Base-by-base conservation (phyloP, 2,329 filamentous ascomycete species). In the Fusarium nanum region DNA sequence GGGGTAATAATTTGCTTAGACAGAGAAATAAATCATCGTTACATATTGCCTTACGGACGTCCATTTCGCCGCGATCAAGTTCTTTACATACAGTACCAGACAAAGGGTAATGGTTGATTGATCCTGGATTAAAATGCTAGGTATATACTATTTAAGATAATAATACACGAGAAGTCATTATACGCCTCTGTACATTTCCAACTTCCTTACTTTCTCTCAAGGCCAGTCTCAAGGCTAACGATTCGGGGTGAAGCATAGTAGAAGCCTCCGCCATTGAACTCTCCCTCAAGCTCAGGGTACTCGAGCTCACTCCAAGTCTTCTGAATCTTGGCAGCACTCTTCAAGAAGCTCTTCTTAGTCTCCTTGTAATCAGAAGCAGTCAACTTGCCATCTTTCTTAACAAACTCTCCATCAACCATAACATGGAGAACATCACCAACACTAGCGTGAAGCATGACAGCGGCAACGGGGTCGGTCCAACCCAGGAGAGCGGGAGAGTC, bases 401-500 rank as follows among this genome's bases (percentile, higher is more conserved):
- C 54, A 41, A 70, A 67, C 3, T 60, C 30, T 12, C 67, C 67
- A 12, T 83, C 81, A 0, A 88, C 82, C 12, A 86, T 61, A 1
- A 88, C 86, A 53, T 84, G 79, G 56, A 82, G 74, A 25, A 89
- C 78, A 60, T 89, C 86, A 0, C 83, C 85, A 6, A 86, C 81
- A 56, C 81, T 84, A 1, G 85, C 82, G 61, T 89, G 87, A 37
- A 89, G 76, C 27, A 89, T 83, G 2, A 89, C 78, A 0, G 87
- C 87, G 0, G 86, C 86, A 6, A 89, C 80, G 0, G 86, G 85
- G 59, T 89, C 86, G 8, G 67, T 77, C 85, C 86, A 88, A 5
- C 87, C 87, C 1, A 88, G 77, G 71, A 89, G 77, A 2, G 79
- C 78, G 0, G 86, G 85, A 0, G 82, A 80, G 2, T 80, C 76